Evolutionary conservation across 225 moss, liverwort and hornwort species (phyloP).

Genomic region (Polytrichum commune): DNA sequence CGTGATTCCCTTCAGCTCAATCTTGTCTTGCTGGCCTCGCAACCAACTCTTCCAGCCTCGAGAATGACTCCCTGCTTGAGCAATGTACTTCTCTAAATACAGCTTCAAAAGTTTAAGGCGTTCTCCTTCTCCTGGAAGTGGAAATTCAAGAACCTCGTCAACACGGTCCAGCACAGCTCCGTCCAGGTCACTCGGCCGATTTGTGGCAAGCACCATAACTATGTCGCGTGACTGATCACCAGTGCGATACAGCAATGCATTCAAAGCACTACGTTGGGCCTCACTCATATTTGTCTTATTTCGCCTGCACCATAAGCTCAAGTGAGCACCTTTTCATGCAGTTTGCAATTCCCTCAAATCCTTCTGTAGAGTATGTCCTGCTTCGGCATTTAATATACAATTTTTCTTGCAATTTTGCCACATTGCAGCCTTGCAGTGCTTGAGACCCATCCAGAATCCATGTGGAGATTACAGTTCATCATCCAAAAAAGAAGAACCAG

Average conservation of each 20-base stretch:
- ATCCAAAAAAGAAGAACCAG: too few relatives aligned
- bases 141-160: slow-evolving; percentile 89
- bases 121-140: slow-evolving; percentile 78
- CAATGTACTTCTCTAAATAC: slow-evolving; percentile 73
- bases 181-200: slow-evolving; percentile 90
- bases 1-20: slow-evolving; percentile 65
- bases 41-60: slow-evolving; percentile 66
- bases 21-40: slow-evolving; percentile 67
- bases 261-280: slow-evolving; percentile 92
- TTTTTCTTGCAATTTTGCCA: too few relatives aligned
- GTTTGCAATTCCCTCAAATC: too few relatives aligned
- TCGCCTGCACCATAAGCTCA: slow-evolving; percentile 47
- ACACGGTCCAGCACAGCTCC: slow-evolving; percentile 84
- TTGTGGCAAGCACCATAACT: slow-evolving; percentile 87
- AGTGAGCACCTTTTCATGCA: slow-evolving; percentile 5
- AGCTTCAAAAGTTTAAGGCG: slow-evolving; percentile 71
- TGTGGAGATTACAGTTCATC: too few relatives aligned
- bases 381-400: too few relatives aligned
- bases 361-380: too few relatives aligned
- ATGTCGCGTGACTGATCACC: slow-evolving; percentile 91
- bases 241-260: slow-evolving; percentile 92
- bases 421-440: too few relatives aligned
- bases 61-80: slow-evolving; percentile 49
- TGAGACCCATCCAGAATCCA: too few relatives aligned
- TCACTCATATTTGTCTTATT: slow-evolving; percentile 89